These are phyloP conservation scores for Aspergillus latus DNA, from an alignment of 2,329 filamentous ascomycete genomes.

Conservation along the genomic window DNA sequence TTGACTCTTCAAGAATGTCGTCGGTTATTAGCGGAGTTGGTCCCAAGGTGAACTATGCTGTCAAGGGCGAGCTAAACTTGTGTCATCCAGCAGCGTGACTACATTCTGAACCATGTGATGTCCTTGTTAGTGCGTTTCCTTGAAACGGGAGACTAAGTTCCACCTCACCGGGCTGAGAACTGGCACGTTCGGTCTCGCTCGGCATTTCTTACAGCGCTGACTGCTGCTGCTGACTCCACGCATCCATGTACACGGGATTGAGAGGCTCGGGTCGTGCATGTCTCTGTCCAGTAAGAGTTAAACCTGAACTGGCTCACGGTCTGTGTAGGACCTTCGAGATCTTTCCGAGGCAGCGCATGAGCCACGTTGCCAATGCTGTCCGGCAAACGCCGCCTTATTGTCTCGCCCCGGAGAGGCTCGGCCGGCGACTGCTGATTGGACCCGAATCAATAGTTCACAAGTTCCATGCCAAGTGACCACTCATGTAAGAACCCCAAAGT, in stretches of 20 bases:
- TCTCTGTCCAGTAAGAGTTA: background rate
- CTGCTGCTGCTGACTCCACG: background rate
- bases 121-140: background rate
- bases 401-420: conserved; percentile 2
- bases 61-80: background rate
- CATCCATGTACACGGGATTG: background rate
- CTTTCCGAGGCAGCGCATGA: background rate
- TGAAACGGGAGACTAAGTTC: background rate
- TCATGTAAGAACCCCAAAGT: background rate
- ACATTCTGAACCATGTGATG: background rate
- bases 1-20: background rate
- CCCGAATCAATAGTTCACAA: background rate
- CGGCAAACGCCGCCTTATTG: conserved; percentile 5
- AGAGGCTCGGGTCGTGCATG: background rate
- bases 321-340: background rate
- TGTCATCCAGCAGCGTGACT: background rate
- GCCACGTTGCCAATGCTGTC: background rate
- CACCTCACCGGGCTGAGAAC: background rate
- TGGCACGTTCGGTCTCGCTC: background rate
- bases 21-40: background rate
- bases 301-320: background rate
- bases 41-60: background rate
- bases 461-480: background rate
- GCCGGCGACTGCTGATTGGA: background rate
- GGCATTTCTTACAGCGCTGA: background rate